Conservation (phyloP, 768 basidiomycete genomes). For the Trametes punicea region DNA sequence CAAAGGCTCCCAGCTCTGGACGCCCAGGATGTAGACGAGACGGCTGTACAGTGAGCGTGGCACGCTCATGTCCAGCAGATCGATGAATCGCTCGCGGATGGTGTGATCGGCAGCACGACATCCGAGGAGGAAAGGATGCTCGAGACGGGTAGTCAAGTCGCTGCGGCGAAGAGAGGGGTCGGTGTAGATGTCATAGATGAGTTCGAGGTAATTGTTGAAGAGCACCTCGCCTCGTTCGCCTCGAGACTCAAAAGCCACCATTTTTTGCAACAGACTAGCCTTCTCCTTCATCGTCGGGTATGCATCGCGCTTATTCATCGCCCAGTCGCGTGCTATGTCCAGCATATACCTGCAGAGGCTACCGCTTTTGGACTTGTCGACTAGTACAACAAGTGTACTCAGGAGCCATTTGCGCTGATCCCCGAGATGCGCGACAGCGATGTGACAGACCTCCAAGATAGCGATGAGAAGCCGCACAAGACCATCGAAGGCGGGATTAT, state of each 20-base stretch:
- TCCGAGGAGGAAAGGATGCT: slow-evolving; percentile 90
- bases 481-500: slow-evolving; percentile 45
- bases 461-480: slow-evolving; percentile 64
- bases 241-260: slow-evolving; percentile 78
- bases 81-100: slow-evolving; percentile 83
- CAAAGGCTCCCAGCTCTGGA: slow-evolving; percentile 93
- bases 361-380: slow-evolving; percentile 85
- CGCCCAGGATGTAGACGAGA: slow-evolving; percentile 84
- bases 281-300: slow-evolving; percentile 97
- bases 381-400: slow-evolving; percentile 70
- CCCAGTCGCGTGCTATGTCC: slow-evolving; percentile 85
- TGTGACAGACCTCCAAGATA: slow-evolving; percentile 85
- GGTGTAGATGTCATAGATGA: slow-evolving; percentile 94
- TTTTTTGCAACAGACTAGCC: slow-evolving; percentile 81
- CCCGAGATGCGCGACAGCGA: slow-evolving; percentile 74
- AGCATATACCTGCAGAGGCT: slow-evolving; percentile 81
- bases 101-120: slow-evolving; percentile 78
- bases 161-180: slow-evolving; percentile 82
- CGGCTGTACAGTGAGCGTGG: slow-evolving; percentile 80
- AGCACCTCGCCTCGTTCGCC: slow-evolving; percentile 78
- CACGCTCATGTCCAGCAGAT: slow-evolving; percentile 84
- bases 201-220: slow-evolving; percentile 78
- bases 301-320: slow-evolving; percentile 77
- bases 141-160: slow-evolving; percentile 89
- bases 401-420: slow-evolving; percentile 85